Evolutionary conservation across 2,329 filamentous ascomycete genomes (phyloP).

Genomic region (Clarireedia paspali): DNA sequence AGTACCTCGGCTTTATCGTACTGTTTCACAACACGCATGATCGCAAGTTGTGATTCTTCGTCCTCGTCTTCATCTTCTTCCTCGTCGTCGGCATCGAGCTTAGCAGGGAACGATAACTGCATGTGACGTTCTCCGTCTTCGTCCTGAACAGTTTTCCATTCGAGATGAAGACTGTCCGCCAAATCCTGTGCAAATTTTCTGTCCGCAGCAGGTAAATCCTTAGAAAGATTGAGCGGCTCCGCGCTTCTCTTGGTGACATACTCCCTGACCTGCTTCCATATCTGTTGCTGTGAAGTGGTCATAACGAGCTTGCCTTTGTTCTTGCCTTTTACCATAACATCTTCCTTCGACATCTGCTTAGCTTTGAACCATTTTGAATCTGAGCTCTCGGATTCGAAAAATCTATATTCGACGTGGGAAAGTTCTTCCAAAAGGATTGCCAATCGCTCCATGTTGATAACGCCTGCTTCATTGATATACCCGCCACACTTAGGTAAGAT

Average conservation of each 20-base stretch:
- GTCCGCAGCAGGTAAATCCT: slow-evolving; percentile 68
- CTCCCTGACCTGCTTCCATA: slow-evolving; percentile 77
- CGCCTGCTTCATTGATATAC: slow-evolving; percentile 93
- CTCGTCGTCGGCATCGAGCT: slow-evolving; percentile 42
- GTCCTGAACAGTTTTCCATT: slow-evolving; percentile 57
- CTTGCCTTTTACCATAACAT: slow-evolving; percentile 53
- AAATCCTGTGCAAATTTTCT: slow-evolving; percentile 89
- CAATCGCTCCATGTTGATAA: slow-evolving; percentile 80
- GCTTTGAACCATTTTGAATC: slow-evolving; percentile 89
- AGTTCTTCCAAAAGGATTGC: slow-evolving; percentile 73
- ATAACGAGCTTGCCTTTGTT: slow-evolving; percentile 65
- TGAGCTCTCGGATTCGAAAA: slow-evolving; percentile 84
- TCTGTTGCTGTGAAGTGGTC: slow-evolving; percentile 69
- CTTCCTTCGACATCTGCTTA: slow-evolving; percentile 66
- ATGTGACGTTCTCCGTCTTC: slow-evolving; percentile 60
- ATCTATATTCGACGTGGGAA: slow-evolving; percentile 80
- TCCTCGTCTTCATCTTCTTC: slow-evolving; percentile 64
- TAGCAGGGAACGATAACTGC: slow-evolving; percentile 49
- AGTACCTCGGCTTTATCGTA: slow-evolving; percentile 87
- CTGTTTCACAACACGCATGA: slow-evolving; percentile 76
- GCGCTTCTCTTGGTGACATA: slow-evolving; percentile 66
- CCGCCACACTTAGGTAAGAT: slow-evolving; percentile 81
- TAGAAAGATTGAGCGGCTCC: slow-evolving; percentile 66
- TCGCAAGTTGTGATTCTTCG: slow-evolving; percentile 75
- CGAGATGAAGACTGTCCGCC: slow-evolving; percentile 58